Evolutionary conservation across 495 filamentous ascomycete species (phyloP).

Genomic region (Trichoderma gamsii): DNA sequence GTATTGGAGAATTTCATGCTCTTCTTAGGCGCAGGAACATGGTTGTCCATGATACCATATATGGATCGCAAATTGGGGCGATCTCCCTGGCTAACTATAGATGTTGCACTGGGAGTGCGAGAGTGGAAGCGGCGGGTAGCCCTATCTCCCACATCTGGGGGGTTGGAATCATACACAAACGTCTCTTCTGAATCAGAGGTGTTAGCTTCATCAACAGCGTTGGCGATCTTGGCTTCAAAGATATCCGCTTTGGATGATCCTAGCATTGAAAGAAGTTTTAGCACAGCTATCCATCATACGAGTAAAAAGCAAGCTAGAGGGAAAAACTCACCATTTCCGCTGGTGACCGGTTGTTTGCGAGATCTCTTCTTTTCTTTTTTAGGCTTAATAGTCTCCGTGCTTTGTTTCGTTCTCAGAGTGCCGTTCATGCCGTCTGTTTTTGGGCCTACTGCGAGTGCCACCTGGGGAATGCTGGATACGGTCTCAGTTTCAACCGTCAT

Average conservation of each 20-base stretch:
- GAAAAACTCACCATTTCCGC: conserved; percentile 61
- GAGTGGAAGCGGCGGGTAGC: conserved; percentile 75
- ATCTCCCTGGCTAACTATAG: conserved; percentile 75
- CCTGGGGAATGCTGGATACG: conserved; percentile 83
- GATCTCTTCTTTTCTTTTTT: conserved; percentile 85
- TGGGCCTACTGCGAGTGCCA: conserved; percentile 65
- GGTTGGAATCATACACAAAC: conserved; percentile 98
- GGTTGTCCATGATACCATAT: conserved; percentile 55
- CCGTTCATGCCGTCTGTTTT: conserved; percentile 59
- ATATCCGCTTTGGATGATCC: conserved; percentile 96
- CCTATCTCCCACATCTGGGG: conserved; percentile 73
- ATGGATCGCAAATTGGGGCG: conserved; percentile 57
- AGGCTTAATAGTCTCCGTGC: conserved; percentile 88
- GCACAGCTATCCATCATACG: conserved; percentile 34
- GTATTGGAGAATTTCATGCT: conserved; percentile 99
- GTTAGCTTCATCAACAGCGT: conserved; percentile 83
- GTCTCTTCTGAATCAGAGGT: conserved; percentile 95
- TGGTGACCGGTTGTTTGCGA: conserved; percentile 66
- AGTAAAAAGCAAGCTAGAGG: conserved; percentile 10
- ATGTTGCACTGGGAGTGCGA: conserved; percentile 89
- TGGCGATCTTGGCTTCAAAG: conserved; percentile 94
- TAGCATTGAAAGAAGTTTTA: conserved; percentile 42
- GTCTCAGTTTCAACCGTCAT: conserved; percentile 99
- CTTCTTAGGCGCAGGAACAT: conserved; percentile 70
- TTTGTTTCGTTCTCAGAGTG: conserved; percentile 79